A percentile compares a stretch with the other conserved stretches of the same genome.
These are phyloP conservation scores for Colletotrichum liriopes DNA, from an alignment of 2,329 filamentous ascomycete genomes.

Conservation along the genomic window DNA sequence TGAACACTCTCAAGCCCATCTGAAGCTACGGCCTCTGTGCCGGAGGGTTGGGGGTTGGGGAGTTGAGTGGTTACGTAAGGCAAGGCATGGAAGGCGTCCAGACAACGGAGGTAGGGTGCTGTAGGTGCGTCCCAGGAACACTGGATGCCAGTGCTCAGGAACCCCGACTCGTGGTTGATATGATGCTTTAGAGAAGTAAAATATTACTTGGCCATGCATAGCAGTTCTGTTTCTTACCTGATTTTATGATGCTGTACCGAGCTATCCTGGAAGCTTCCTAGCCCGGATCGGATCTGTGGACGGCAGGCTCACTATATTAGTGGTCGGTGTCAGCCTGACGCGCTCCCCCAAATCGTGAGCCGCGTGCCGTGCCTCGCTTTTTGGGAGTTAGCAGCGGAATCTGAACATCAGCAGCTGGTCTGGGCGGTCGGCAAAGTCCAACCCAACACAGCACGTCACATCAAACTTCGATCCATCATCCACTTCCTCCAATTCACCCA, in stretches of 20 bases:
- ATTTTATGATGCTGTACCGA: background rate
- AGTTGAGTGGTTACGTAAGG: slow-evolving; percentile 29
- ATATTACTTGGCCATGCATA: background rate
- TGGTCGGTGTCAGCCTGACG: slow-evolving; percentile 38
- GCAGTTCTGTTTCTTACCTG: background rate
- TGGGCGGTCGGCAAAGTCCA: slow-evolving; percentile 40
- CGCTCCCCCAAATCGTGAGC: slow-evolving; percentile 42
- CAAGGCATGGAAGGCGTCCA: background rate
- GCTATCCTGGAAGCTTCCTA: background rate
- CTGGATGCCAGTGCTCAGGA: background rate
- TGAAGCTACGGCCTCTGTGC: background rate
- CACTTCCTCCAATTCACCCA: slow-evolving; percentile 12
- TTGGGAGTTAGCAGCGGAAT: slow-evolving; percentile 31
- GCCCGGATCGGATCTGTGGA: background rate
- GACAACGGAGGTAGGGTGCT: background rate
- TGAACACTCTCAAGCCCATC: background rate
- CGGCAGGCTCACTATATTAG: slow-evolving; percentile 11
- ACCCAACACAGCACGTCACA: slow-evolving; percentile 27
- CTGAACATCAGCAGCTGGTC: slow-evolving; percentile 35
- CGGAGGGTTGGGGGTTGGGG: background rate
- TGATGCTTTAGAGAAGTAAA: background rate
- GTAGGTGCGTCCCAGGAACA: background rate
- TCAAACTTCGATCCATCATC: slow-evolving; percentile 23
- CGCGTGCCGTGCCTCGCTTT: slow-evolving; percentile 34
- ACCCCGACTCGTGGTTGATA: background rate